phyloP scores from a whole-genome alignment of 495 filamentous ascomycete species.

The Choiromyces venosus region DNA sequence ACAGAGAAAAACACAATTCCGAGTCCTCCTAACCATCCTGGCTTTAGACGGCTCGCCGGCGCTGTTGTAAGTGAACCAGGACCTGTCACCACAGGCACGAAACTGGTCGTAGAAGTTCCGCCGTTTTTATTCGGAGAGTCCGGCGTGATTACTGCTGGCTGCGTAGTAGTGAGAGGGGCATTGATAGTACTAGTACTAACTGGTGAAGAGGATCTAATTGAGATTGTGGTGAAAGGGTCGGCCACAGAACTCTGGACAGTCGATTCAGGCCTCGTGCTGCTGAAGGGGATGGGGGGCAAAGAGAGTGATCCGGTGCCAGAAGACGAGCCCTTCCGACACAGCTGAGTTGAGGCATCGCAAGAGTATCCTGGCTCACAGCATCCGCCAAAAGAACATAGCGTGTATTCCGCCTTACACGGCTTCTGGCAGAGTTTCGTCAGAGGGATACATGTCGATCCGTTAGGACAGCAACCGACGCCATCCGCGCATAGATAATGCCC shows the following conservation, averaged over 20 bases:
- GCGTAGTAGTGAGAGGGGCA: no score
- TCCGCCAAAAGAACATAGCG: constrained; percentile 10
- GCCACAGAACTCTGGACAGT: no score
- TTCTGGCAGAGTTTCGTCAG: constrained; percentile 1
- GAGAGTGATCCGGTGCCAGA: background rate
- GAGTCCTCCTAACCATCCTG: background rate
- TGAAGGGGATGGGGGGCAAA: background rate
- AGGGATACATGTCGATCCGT: constrained; percentile 15
- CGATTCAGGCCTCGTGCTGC: background rate
- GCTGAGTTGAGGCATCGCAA: constrained; percentile 1
- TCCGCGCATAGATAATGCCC: constrained; percentile 8
- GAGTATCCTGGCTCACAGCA: constrained; percentile 12
- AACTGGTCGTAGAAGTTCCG: background rate
- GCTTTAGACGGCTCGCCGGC: background rate
- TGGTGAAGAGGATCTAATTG: no score
- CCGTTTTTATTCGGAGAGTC: background rate
- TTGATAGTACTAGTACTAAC: no score
- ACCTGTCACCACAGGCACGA: background rate
- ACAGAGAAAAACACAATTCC: background rate
- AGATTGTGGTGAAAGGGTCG: background rate
- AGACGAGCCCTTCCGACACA: constrained; percentile 4
- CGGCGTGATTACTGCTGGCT: no score
- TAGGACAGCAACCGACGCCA: constrained; percentile 9
- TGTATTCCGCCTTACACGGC: background rate
- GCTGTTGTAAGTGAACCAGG: background rate